Evolutionary conservation across 1,284 basidiomycete species (phyloP).

Genomic region (Cystobasidium slooffiae): DNA sequence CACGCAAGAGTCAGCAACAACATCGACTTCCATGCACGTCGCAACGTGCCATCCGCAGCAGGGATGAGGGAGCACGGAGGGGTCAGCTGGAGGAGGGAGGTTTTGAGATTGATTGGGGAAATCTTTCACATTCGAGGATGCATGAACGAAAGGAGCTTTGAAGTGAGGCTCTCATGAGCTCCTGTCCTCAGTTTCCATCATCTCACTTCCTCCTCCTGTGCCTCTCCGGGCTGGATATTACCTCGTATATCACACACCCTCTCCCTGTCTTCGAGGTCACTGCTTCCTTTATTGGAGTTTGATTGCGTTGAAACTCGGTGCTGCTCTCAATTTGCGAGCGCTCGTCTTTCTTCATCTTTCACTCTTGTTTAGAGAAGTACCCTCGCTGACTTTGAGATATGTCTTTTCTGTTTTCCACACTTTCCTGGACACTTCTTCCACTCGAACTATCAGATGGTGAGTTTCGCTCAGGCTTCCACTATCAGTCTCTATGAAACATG

Average conservation of each 20-base stretch:
- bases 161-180: too few species aligned
- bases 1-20: neutral
- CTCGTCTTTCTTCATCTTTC: conserved; percentile 4
- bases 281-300: conserved; percentile 13
- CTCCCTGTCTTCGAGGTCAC: conserved; percentile 41
- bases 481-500: neutral
- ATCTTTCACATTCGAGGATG: too few species aligned
- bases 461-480: neutral
- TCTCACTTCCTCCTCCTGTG: neutral
- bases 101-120: too few species aligned
- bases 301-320: conserved; percentile 7
- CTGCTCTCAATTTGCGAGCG: neutral
- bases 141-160: too few species aligned
- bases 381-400: conserved; percentile 39
- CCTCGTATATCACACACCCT: conserved; percentile 3
- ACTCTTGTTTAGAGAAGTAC: conserved; percentile 23
- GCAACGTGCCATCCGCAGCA: conserved; percentile 6
- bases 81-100: neutral
- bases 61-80: conserved; percentile 24
- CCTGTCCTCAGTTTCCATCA: too few species aligned
- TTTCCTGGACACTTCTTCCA: neutral
- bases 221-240: neutral
- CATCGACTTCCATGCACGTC: neutral
- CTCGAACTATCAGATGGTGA: conserved; percentile 13
- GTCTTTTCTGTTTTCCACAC: neutral